Base-by-base conservation (phyloP, 345 rosid species). In the Lumnitzera racemosa region DNA sequence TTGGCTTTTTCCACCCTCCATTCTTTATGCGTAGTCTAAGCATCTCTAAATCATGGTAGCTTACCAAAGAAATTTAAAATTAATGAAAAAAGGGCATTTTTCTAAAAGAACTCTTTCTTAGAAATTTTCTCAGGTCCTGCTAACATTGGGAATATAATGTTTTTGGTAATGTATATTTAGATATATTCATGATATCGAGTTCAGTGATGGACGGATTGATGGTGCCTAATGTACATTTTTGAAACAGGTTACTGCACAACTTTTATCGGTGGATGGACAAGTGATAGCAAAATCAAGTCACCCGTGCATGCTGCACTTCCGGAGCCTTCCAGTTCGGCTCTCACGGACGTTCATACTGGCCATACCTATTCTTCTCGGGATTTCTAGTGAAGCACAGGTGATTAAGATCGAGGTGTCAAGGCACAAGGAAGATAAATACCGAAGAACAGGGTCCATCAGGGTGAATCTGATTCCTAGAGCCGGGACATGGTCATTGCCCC, bases 341-440 rank as follows among this genome's bases (percentile, higher is more conserved):
- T 63, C 73, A 1, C 58, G 87, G 56, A 80, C 88, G 11, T 70
- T 81, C 70, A n/a, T 82, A 2, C 68, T 83, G 76, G 74, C 82
- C 31, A 25, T 81, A 46, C 96, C 97, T 17, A 61, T 90, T 29
- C 12, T 80, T 13, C 75, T 84, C 0, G 96, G 96, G 14, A 51
- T 90, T 20, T 74, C 86, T 0, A 75, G 70, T 50, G 96, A 94
- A 70, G 75, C 90, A 41, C 96, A 85, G 76, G 77, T 65, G 77
- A 61, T 87, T 46, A 65, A 64, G 4, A 46, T 83, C 12, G 68
- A 75, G 49, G 70, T 84, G 2, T 43, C 87, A 14, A 70, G 11
- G 46, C 83, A 84, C 66, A 80, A 68, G 69, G 96, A 89, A 78
- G 57, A 71, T n/a, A 59, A 58, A 29, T 63, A 72, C 70, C 84